phyloP scores from a whole-genome alignment of 2,329 filamentous ascomycete species.

The Trichoderma sp. region DNA sequence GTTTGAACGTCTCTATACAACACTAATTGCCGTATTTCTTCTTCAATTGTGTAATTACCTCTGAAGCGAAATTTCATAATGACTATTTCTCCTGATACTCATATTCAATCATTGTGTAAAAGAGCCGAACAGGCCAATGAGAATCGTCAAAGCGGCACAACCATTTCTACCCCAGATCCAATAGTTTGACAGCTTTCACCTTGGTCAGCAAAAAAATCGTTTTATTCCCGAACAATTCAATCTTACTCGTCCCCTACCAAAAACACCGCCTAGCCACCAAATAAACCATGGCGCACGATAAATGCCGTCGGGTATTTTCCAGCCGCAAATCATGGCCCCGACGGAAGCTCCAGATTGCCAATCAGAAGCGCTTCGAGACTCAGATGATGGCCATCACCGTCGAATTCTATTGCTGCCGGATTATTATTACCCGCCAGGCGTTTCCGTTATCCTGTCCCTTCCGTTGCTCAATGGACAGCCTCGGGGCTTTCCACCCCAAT shows the following conservation, averaged over 20 bases:
- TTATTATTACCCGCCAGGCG: constrained; percentile 2
- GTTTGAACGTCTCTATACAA: background rate
- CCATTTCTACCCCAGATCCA: background rate
- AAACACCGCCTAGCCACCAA: background rate
- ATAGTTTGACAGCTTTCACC: background rate
- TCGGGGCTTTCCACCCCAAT: constrained; percentile 1
- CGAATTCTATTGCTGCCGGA: background rate
- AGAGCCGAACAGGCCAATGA: background rate
- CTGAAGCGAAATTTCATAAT: background rate
- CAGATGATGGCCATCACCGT: background rate
- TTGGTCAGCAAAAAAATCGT: background rate
- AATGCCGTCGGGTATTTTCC: constrained; percentile 13
- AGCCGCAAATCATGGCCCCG: background rate
- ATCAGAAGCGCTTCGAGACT: background rate
- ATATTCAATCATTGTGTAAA: background rate
- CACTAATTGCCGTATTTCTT: background rate
- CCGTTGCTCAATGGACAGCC: background rate
- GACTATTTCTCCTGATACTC: background rate
- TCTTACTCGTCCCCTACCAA: background rate
- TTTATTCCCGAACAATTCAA: background rate
- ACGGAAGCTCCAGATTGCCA: constrained; percentile 10
- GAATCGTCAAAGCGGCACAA: background rate
- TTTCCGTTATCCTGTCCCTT: background rate
- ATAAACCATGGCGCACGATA: background rate
- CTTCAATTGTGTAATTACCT: background rate